Conservation (phyloP, 2,329 filamentous ascomycete genomes). For the Diplodia corticola region DNA sequence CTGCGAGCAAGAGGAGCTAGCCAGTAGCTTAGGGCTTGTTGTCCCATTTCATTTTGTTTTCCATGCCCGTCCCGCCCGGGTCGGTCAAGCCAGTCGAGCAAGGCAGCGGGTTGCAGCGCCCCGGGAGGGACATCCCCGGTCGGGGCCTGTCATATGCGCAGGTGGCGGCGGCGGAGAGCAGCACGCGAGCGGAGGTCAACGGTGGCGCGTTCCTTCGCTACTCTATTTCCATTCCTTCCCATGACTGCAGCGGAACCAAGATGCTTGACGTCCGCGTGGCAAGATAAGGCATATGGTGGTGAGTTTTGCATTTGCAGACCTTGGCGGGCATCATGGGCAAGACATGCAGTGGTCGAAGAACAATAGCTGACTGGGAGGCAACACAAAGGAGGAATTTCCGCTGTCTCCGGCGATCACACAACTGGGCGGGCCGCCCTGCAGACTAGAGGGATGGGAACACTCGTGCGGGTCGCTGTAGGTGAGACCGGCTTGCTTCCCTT, state of each 20-base stretch:
- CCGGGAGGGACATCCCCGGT: background rate
- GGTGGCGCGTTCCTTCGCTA: background rate
- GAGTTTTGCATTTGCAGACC: background rate
- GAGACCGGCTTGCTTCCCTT: background rate
- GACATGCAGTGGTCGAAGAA: background rate
- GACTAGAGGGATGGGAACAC: background rate
- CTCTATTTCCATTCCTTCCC: background rate
- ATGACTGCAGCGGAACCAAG: background rate
- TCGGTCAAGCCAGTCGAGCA: too few relatives aligned
- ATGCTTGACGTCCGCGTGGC: background rate
- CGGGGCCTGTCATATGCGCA: background rate
- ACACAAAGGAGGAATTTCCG: background rate
- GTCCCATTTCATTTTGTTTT: background rate
- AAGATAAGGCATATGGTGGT: background rate
- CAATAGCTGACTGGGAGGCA: background rate
- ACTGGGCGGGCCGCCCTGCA: background rate
- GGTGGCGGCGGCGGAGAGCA: background rate
- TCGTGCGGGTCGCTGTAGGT: background rate
- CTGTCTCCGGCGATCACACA: constrained; percentile 5
- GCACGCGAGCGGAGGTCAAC: background rate
- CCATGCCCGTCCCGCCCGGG: background rate
- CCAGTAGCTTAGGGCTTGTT: background rate
- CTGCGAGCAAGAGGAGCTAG: background rate
- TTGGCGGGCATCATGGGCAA: constrained; percentile 5
- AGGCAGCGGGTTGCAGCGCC: too few relatives aligned